Evolutionary conservation across 192 early-diverging fungal species (phyloP).

Genomic region (Paraglomus occultum): DNA sequence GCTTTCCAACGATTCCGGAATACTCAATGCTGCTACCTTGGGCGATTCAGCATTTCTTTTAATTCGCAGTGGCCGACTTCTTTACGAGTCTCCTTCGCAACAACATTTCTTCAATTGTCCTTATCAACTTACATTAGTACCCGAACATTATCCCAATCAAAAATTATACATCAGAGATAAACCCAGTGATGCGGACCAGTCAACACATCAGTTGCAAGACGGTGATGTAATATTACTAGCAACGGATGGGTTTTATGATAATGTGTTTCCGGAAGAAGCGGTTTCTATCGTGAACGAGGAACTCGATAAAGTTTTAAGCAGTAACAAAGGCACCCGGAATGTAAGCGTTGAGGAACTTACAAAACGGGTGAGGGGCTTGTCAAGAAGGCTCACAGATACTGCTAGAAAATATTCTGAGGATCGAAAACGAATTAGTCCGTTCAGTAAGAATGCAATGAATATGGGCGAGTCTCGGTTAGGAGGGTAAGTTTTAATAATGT

Average conservation of each 20-base stretch:
- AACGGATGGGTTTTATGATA: constrained; percentile 63
- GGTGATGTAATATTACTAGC: constrained; percentile 58
- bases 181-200: constrained; percentile 55
- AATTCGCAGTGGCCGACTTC: constrained; percentile 50
- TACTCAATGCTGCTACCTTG: constrained; percentile 51
- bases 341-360: constrained; percentile 38
- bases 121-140: constrained; percentile 57
- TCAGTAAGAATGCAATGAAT: constrained; percentile 46
- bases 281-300: constrained; percentile 49
- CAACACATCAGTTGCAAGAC: constrained; percentile 50
- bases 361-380: constrained; percentile 43
- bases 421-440: constrained; percentile 49
- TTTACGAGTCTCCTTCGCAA: constrained; percentile 58
- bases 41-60: constrained; percentile 58
- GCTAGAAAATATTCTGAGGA: constrained; percentile 50
- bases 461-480: constrained; percentile 42
- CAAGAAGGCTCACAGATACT: constrained; percentile 50
- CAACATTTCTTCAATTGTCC: constrained; percentile 67
- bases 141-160: constrained; percentile 52
- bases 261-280: constrained; percentile 56
- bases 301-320: constrained; percentile 36
- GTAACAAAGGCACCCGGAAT: constrained; percentile 18
- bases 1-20: constrained; percentile 53
- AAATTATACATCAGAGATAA: constrained; percentile 49
- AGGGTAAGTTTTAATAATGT: constrained; percentile 32